Base-by-base conservation (phyloP, 352 stramenopile species). In the Aphanomyces invadans region DNA sequence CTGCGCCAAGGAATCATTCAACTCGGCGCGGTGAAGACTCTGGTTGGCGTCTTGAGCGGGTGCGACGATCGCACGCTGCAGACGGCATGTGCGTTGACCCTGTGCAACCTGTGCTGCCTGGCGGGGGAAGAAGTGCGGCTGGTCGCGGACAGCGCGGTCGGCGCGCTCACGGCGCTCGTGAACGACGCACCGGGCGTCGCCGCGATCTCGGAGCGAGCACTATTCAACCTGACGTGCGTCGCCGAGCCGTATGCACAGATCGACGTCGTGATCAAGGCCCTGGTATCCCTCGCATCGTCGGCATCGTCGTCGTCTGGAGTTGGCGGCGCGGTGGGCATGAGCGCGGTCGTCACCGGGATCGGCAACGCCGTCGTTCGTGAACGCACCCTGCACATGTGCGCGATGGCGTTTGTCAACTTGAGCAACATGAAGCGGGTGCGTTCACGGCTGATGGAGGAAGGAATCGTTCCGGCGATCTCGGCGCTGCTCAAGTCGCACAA, bases 201-300 rank as follows among this genome's bases (percentile, higher is more conserved):
- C 0, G 61, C 75, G 33, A 79, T 95, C 11, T 95, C 83, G 31
- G 73, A 83, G 4, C 77, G 75, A 46, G 89, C 83, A 1, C 69
- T 97, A 0, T 97, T 92, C 75, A 97, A 97, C 48, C 73, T 97
- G 19, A 96, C 88, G 1, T 95, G 84, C 56, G 89, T 96, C 10
- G 72, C 74, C 9, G 77, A 89, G 49, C 87, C 87, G 1, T 97
- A 95, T 66, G 73, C 81, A 25, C 89, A 95, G 70, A 93, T 97
- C 21, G 88, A 96, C 71, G 83, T 68, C 36, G 82, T 92, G 2
- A 70, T 92, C 49, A 92, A 92, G 55, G 72, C 78, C 0, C 89
- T 92, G 38, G 70, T 89, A 23, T 76, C 81, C 7, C 71, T 92
- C 23, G 86, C 73, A 17, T 87, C 66, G 42, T 42, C 65, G 33